Base-by-base conservation (phyloP, 2,329 filamentous ascomycete species). In the Scedosporium apiospermum region DNA sequence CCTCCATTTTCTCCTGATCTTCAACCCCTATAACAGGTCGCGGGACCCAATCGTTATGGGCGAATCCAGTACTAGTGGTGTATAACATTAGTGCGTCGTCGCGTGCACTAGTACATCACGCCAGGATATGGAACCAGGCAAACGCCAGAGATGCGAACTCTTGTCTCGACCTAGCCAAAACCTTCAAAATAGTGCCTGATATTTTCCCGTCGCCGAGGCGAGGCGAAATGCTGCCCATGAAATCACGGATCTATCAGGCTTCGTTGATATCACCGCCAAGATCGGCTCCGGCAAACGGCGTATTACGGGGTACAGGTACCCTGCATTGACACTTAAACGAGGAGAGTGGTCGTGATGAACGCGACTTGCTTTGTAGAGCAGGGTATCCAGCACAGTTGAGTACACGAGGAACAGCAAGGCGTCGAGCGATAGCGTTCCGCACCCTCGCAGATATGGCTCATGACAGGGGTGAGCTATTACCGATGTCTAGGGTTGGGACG, bases 1-100 rank as follows among this genome's bases (percentile, higher is more conserved):
- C 51, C 46, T 46, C 64, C 57, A 59, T 60, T 61, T 57, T 26
- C 53, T 42, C 63, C 38, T 18, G 49, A 61, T 58, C 55, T 60
- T 42, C n/a, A 53, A n/a, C 49, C 49, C 49, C 23, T 53, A 21
- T 27, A 21, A 21, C 49, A 21, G n/a, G 12, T 26, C 49, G n/a
- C 49, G 23, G 21, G 49, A 12, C n/a, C 49, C n/a, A n/a, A 14
- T 12, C 44, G 18, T 9, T 21, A 16, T n/a, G 44, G 16, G 44
- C 44, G 14, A 46, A 46, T 34, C 30, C 30, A 34, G 30, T 34
- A 6, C 30, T 34, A 34, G 30, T 34, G 30, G 30, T 34, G 30
- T 34, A 34, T 34, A 34, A 34, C 44, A 46, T n/a, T 46, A 46
- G 44, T 46, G 44, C 44, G 18, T 34, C 44, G 44, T 16, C 44